Evolutionary conservation across 306 rosid genomes (phyloP).

Genomic region (Castanospermum australe): DNA sequence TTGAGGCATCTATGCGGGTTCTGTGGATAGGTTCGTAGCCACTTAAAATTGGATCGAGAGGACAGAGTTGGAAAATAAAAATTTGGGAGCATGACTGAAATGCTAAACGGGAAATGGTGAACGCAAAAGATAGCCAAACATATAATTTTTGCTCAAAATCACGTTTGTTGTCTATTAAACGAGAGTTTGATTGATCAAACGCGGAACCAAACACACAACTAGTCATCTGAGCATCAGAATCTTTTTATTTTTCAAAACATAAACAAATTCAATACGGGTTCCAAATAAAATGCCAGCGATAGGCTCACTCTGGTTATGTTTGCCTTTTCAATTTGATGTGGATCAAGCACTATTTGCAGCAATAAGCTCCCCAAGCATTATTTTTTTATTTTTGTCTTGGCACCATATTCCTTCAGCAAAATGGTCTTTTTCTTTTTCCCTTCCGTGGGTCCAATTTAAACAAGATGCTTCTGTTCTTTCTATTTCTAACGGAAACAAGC

Average conservation of each 20-base stretch:
- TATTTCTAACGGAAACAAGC: neutral
- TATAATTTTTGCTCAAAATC: too few species aligned
- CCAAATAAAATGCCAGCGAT: conserved; percentile 22
- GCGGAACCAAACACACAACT: too few species aligned
- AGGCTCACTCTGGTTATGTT: conserved; percentile 13
- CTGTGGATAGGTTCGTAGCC: too few species aligned
- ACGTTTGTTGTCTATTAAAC: too few species aligned
- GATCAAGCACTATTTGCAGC: conserved; percentile 28
- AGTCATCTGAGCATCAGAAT: conserved; percentile 48
- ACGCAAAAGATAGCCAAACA: too few species aligned
- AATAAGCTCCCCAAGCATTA: neutral
- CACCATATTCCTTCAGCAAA: conserved; percentile 26
- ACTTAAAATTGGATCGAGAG: too few species aligned
- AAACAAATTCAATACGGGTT: conserved; percentile 14
- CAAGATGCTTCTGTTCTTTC: conserved; percentile 13
- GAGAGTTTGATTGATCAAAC: too few species aligned
- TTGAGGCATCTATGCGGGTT: too few species aligned
- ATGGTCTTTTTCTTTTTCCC: conserved; percentile 3
- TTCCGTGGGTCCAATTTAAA: conserved; percentile 25
- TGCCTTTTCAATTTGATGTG: conserved; percentile 25
- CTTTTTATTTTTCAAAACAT: conserved; percentile 25
- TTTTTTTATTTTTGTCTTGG: conserved; percentile 30
- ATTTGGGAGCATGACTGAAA: too few species aligned
- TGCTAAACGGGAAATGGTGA: too few species aligned
- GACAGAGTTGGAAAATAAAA: too few species aligned